phyloP scores from a whole-genome alignment of 2,329 filamentous ascomycete species.

The Paracorniculantispora psalliotae region DNA sequence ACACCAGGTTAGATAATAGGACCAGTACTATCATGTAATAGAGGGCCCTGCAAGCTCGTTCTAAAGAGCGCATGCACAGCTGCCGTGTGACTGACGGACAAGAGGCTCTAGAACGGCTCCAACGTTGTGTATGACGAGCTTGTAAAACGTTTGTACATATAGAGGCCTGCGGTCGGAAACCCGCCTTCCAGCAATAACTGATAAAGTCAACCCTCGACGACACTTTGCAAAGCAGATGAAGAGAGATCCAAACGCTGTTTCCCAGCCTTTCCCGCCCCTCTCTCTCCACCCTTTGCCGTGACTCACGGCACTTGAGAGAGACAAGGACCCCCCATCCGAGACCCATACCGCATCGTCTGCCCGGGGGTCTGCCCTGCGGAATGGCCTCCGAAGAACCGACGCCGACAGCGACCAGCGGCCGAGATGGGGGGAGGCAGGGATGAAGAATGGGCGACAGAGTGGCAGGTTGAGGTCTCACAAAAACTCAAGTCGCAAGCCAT shows the following conservation, averaged over 20 bases:
- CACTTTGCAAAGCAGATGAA: background rate
- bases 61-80: conserved; percentile 8
- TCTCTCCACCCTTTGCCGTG: conserved; percentile 11
- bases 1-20: background rate
- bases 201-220: background rate
- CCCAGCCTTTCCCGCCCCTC: conserved; percentile 11
- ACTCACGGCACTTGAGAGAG: conserved; percentile 11
- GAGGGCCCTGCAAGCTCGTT: background rate
- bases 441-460: background rate
- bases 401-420: background rate
- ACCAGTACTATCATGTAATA: background rate
- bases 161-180: background rate
- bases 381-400: background rate
- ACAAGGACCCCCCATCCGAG: conserved; percentile 4
- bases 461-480: conserved; percentile 4
- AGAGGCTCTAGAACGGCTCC: conserved; percentile 6
- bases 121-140: background rate
- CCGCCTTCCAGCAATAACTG: too few relatives aligned
- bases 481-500: background rate
- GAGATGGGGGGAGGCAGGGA: background rate
- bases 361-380: background rate
- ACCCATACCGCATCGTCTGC: conserved; percentile 7
- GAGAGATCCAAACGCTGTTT: conserved; percentile 1
- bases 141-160: conserved; percentile 3
- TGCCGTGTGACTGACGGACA: conserved; percentile 6